Evolutionary conservation across 306 rosid genomes (phyloP), one percentile per base, ranked within the genome.

Genomic region (Datisca glomerata): DNA sequence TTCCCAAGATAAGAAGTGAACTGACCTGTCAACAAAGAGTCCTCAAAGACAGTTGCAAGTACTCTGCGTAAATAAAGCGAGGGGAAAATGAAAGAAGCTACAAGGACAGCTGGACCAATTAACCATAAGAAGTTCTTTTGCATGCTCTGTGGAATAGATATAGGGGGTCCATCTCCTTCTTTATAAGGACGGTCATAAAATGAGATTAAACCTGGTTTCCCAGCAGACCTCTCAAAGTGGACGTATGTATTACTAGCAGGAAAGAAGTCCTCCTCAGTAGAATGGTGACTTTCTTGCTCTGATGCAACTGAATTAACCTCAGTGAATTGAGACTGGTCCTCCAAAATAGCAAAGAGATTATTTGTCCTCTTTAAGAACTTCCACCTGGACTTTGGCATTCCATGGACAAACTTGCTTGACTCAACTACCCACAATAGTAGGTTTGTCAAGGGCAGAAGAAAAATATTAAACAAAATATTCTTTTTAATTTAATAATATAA

Each of bases 71-170:
- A 49, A 68, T 89, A 84, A 14, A 89, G 91, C 1, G 98, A 84
- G 18, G 98, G 98, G 58, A 84, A 80, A 60, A 89, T 68, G 74
- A 89, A 89, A 41, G 98, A 89, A 47, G 95, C 81, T 41, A 89
- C 92, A 13, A 89, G 95, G 47, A 89, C 70, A 15, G 93, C 72
- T 21, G 98, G 98, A 46, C 95, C 95, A 6, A 70, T 21, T 51
- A 84, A 71, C 95, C 98, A 89, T 28, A 89, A 63, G 40, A 80
- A 45, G 69, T 51, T 74, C 71, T 66, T 70, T 35, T 55, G 81
- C 45, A 62, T 68, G 66, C 59, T 64, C 25, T 49, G 68, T 15
- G 75, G 43, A 21, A 60, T 75, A 4, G 69, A 52, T 45, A 25
- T 23, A 29, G 32, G 61, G 45, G 57, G 45, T 59, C 53, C 72